Evolutionary conservation across 805 yeast species (phyloP).

Genomic region (Lipomyces oligophaga): DNA sequence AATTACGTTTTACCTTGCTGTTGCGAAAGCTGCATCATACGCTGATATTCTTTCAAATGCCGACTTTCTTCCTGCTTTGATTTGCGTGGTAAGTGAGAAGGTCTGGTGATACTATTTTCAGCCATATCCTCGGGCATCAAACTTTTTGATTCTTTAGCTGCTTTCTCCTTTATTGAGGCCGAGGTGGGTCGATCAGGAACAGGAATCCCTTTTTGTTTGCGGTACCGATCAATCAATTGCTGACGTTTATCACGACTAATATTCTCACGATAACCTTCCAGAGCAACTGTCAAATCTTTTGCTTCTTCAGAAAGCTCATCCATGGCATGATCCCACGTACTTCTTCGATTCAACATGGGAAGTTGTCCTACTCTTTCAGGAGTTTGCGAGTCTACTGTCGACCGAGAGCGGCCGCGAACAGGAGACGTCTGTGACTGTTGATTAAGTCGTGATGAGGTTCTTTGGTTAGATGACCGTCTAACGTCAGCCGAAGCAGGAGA

Average conservation of each 20-base stretch:
- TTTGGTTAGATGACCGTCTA: background rate
- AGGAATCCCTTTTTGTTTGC: constrained; percentile 2
- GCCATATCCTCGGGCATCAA: constrained; percentile 18
- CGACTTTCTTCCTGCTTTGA: constrained; percentile 48
- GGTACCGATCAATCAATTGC: constrained; percentile 4
- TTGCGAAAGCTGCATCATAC: constrained; percentile 36
- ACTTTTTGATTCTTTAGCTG: constrained; percentile 1
- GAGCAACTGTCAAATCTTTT: constrained; percentile 36
- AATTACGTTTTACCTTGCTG: constrained; percentile 9
- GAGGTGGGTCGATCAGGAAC: background rate
- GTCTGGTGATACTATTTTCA: constrained; percentile 52
- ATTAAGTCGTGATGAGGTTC: background rate
- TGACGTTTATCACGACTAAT: background rate
- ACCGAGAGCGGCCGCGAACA: background rate
- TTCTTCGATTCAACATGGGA: too few relatives aligned
- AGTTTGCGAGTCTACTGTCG: too few relatives aligned
- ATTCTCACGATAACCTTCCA: constrained; percentile 29
- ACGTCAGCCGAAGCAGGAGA: background rate
- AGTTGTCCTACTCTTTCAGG: too few relatives aligned
- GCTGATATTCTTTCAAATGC: constrained; percentile 54
- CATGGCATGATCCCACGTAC: constrained; percentile 31
- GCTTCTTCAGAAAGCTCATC: constrained; percentile 39
- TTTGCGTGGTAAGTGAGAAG: constrained; percentile 65
- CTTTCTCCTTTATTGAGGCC: constrained; percentile 1
- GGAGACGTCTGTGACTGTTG: background rate